Base-by-base conservation (phyloP, 2,329 filamentous ascomycete genomes). In the Xylariaceae sp. region DNA sequence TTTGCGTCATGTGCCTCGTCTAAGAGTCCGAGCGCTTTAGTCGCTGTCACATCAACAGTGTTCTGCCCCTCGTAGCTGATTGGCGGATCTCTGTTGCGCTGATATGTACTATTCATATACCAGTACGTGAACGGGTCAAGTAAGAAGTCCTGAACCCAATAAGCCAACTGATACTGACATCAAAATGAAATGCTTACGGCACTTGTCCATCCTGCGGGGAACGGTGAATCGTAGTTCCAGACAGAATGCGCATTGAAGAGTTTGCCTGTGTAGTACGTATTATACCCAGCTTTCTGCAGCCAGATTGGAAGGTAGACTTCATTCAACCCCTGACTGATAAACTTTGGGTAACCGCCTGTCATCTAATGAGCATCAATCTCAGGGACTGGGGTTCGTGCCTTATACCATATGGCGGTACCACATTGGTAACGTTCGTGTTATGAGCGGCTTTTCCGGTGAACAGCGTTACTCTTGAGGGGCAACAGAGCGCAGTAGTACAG, bases 251-350 rank as follows among this genome's bases (percentile, higher is more conserved):
- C 74, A 58, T 90, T 90, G 70, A 87, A 86, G 5, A 89, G 72
- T 63, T 90, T 90, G n/a, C 84, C 87, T 0, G 81, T 82, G 60
- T 89, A 90, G 62, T 87, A 89, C 0, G 86, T 89, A 57, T 82
- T 80, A 63, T 89, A 89, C 0, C 85, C 86, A 0, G 79, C 81
- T 4, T 79, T 66, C 58, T 88, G 83, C n/a, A 90, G 69, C 86
- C 87, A 90, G 0, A 89, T 65, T 0, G 86, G 87, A 0, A 90
- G 75, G 54, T 86, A 89, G 34, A 85, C 78, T 1, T 84, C 77
- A 52, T 89, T 88, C 54, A 82, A 75, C 0, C 86, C 86, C 47
- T 86, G 75, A 3, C 72, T 71, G 13, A 89, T 70, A 50, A 89
- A 87, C 60, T 88, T 88, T 1, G 82, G 80, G 59, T 84, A 90